phyloP scores from a whole-genome alignment of 768 basidiomycete genomes.

The Clitopilus hobsonii region DNA sequence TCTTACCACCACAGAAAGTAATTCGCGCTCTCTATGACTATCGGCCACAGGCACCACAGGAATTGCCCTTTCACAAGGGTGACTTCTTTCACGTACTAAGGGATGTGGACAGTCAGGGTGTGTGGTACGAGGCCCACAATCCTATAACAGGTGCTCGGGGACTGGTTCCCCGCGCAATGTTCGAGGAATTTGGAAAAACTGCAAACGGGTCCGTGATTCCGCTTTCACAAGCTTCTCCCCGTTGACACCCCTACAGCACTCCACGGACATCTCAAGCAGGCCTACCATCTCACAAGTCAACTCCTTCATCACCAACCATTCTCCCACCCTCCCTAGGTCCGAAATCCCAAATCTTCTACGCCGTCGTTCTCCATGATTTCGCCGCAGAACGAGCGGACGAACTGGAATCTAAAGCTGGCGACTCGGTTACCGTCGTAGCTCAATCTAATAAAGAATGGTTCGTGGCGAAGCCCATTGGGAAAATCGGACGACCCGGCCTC shows the following conservation, averaged over 20 bases:
- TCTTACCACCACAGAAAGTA: constrained; percentile 89
- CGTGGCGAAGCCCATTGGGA: constrained; percentile 96
- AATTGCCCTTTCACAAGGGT: constrained; percentile 87
- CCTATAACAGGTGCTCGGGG: constrained; percentile 89
- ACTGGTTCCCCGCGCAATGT: constrained; percentile 79
- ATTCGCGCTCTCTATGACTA: constrained; percentile 77
- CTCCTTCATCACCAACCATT: constrained; percentile 18
- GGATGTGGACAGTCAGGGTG: constrained; percentile 51
- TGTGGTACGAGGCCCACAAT: constrained; percentile 94
- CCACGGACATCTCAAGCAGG: constrained; percentile 39
- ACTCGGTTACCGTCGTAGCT: constrained; percentile 93
- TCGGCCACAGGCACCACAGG: constrained; percentile 68
- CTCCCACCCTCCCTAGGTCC: constrained; percentile 24
- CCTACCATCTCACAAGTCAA: constrained; percentile 8
- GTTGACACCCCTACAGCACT: constrained; percentile 19
- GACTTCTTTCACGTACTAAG: constrained; percentile 97
- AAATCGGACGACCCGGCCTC: constrained; percentile 90
- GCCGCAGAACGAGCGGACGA: constrained; percentile 94
- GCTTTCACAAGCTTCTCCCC: neutral
- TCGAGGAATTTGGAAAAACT: constrained; percentile 87
- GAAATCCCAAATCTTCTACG: constrained; percentile 76
- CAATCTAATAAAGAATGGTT: constrained; percentile 99
- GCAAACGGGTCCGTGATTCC: constrained; percentile 48
- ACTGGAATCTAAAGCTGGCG: constrained; percentile 90
- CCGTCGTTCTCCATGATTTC: constrained; percentile 94